These are phyloP conservation scores for Terana coerulea DNA, from an alignment of 768 basidiomycete genomes.

Conservation along the genomic window DNA sequence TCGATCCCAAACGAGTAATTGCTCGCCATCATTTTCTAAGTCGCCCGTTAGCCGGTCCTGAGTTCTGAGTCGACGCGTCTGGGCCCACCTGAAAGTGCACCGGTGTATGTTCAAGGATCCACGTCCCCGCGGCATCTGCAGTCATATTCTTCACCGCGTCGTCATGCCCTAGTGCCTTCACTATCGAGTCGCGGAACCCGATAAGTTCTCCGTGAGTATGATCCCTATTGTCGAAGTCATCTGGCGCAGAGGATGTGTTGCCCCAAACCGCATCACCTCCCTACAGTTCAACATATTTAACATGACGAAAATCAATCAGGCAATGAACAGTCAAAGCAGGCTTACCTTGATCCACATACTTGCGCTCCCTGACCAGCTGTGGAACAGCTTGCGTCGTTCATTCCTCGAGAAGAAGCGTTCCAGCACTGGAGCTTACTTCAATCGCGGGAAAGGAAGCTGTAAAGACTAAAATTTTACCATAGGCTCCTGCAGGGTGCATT, in stretches of 20 bases:
- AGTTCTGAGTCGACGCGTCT: not conserved
- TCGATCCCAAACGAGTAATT: conserved; percentile 94
- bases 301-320: not conserved
- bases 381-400: conserved; percentile 86
- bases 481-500: conserved; percentile 76
- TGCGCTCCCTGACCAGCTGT: conserved; percentile 93
- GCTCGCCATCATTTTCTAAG: conserved; percentile 70
- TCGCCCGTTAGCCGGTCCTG: not conserved
- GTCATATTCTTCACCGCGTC: conserved; percentile 62
- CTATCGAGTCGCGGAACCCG: conserved; percentile 55
- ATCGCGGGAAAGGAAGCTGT: not conserved
- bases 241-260: conserved; percentile 68
- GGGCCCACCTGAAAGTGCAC: conserved; percentile 66
- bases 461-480: conserved; percentile 40
- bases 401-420: conserved; percentile 88
- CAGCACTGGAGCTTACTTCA: conserved; percentile 43
- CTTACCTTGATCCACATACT: conserved; percentile 92
- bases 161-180: conserved; percentile 12
- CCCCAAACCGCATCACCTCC: conserved; percentile 88
- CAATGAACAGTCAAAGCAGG: not conserved
- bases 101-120: conserved; percentile 83
- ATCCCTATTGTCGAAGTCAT: conserved; percentile 52
- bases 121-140: conserved; percentile 64
- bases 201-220: conserved; percentile 81
- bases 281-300: conserved; percentile 31